Percentiles rank a stretch among this genome's conserved stretches.
Evolutionary conservation across 495 filamentous ascomycete genomes (phyloP).

Genomic region (Aspergillus olivimuriae): DNA sequence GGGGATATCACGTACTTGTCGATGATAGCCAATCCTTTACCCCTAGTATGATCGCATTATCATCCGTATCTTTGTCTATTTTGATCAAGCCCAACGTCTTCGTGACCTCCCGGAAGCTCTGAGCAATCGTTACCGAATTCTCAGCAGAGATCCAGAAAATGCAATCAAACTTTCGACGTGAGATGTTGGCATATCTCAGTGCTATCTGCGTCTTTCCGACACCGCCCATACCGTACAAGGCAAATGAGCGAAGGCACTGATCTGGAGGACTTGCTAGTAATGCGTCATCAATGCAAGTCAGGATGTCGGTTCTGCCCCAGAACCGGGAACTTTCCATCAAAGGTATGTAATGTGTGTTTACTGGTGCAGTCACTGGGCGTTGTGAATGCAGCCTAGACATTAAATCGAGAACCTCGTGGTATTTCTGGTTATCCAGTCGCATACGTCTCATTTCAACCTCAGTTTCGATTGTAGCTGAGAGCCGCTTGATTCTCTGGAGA

Average conservation of each 20-base stretch:
- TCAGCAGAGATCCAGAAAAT: constrained; percentile 23
- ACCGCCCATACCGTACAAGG: constrained; percentile 27
- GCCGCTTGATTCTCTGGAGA: constrained; percentile 4
- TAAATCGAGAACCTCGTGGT: constrained; percentile 2
- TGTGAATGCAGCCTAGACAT: constrained; percentile 2
- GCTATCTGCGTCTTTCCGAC: constrained; percentile 34
- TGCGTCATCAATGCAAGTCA: neutral
- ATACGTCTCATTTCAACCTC: constrained; percentile 2
- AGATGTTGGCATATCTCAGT: constrained; percentile 21
- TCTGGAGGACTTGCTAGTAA: neutral
- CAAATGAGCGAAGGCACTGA: constrained; percentile 1
- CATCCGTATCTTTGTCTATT: constrained; percentile 10
- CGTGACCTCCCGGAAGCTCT: constrained; percentile 22
- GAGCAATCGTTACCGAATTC: constrained; percentile 10
- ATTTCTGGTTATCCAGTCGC: constrained; percentile 3
- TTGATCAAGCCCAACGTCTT: constrained; percentile 12
- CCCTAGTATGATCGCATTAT: constrained; percentile 15
- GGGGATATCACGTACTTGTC: constrained; percentile 1
- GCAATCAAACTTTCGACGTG: constrained; percentile 11
- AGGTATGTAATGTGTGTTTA: neutral
- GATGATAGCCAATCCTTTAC: constrained; percentile 16
- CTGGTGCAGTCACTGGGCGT: neutral
- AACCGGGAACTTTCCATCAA: constrained; percentile 1
- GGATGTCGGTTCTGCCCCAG: constrained; percentile 1
- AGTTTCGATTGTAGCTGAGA: constrained; percentile 4